Conservation (phyloP, 352 stramenopile genomes). For the Saprolegnia diclina region DNA sequence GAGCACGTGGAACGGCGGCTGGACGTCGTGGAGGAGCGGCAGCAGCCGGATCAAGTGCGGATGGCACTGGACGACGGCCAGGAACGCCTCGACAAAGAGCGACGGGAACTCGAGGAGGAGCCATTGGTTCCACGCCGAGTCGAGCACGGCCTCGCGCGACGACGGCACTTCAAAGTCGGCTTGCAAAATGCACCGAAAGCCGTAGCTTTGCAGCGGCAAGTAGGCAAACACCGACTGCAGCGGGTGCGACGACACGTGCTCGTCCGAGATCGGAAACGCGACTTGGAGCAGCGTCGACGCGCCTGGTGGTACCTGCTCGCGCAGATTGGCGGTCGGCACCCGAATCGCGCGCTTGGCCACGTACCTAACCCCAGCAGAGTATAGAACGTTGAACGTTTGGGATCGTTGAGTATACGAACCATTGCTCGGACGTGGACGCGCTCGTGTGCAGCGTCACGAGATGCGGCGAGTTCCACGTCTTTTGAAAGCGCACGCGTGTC, state of each 20-base stretch:
- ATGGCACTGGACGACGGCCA: constrained; percentile 3
- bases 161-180: constrained; percentile 83
- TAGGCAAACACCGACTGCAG: constrained; percentile 82
- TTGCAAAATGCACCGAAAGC: constrained; percentile 82
- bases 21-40: constrained; percentile 11
- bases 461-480: constrained; percentile 4
- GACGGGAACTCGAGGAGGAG: constrained; percentile 62
- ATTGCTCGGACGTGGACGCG: neutral
- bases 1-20: constrained; percentile 14
- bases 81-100: constrained; percentile 36
- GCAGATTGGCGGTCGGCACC: neutral
- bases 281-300: constrained; percentile 2
- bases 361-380: too few species aligned
- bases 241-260: constrained; percentile 26
- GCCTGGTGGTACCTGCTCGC: neutral
- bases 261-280: constrained; percentile 12
- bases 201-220: constrained; percentile 70
- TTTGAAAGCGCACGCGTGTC: constrained; percentile 38
- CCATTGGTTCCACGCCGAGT: constrained; percentile 86
- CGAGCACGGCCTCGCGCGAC: constrained; percentile 76
- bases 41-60: constrained; percentile 25
- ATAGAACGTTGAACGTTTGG: too few species aligned
- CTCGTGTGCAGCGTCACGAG: constrained; percentile 8
- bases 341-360: neutral
- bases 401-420: too few species aligned